Percentiles rank a stretch among this genome's conserved stretches.
Conservation (phyloP, 805 yeast genomes). For the Brettanomyces custersianus region DNA sequence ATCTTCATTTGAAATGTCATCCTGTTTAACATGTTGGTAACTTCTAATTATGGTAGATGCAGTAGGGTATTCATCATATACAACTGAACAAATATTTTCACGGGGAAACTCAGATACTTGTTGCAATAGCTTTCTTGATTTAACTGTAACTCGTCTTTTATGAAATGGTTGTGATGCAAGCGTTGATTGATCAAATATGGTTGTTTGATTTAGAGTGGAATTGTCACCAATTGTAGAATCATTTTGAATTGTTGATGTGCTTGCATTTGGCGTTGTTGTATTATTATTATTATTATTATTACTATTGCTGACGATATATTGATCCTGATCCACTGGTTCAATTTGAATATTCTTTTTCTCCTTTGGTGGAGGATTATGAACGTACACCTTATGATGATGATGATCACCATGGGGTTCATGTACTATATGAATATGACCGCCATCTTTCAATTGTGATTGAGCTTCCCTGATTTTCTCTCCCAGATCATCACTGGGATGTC, state of each 20-base stretch:
- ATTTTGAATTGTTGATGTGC: constrained; percentile 17
- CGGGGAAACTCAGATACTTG: constrained; percentile 34
- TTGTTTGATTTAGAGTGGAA: constrained; percentile 5
- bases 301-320: no score
- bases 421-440: constrained; percentile 22
- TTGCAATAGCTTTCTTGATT: constrained; percentile 31
- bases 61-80: constrained; percentile 52
- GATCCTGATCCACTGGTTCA: no score
- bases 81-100: constrained; percentile 41
- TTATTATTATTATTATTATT: no score
- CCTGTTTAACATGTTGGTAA: constrained; percentile 12
- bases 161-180: constrained; percentile 3
- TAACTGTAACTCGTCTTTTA: constrained; percentile 18
- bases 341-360: no score
- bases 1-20: constrained; percentile 10
- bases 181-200: constrained; percentile 1
- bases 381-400: constrained; percentile 19
- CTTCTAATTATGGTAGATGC: constrained; percentile 24
- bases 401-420: constrained; percentile 23
- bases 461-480: constrained; percentile 17
- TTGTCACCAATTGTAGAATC: constrained; percentile 20
- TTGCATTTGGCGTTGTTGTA: constrained; percentile 12
- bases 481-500: constrained; percentile 20
- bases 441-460: constrained; percentile 17
- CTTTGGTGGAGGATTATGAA: constrained; percentile 14